Evolutionary conservation across 331 rosid genomes (phyloP), one percentile per base, ranked within the genome.

Genomic region (Phaseolus coccineus): DNA sequence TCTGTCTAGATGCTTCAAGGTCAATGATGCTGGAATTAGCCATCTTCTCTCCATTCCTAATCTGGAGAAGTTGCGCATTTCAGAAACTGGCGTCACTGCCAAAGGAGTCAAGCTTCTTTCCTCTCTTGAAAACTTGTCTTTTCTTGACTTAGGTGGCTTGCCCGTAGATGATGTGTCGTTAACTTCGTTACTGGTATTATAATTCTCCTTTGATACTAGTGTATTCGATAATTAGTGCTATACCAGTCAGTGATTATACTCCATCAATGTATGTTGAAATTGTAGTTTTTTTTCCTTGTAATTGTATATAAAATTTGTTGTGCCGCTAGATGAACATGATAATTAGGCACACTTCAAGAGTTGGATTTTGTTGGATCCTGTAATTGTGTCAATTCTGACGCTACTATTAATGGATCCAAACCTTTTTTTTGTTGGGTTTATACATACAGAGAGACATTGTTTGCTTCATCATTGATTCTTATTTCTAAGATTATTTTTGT

Each of bases 141-240:
- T 88, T 77, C 92, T 95, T 63, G 96, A 92, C 80, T 87, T 93
- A 84, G 99, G 99, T 65, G 99, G 97, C 79, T 88, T 95, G 77
- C 97, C 90, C 9, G 90, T 92, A 8, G 93, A 94, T 77, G 97
- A 95, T 76, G 79, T 14, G 24, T 68, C 92, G 10, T 70, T 95
- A 68, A 80, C 66, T 78, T 87, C 90, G 0, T 86, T 95, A 16
- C 93, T 84, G 94, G 99, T 91, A 62, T 69, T 71, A 0, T 33
- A 40, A 8, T 56, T 25, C 39, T 6, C 22, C 40, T 6, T 33
- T 74, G 3, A 44, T 13, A 35, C 35, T 56, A 10, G 40, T 24
- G 53, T 22, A 30, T 1, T 1, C 15, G 4, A 30, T 2, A 48
- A 70, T 59, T 9, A 53, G 7, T 55, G 0, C 19, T 6, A 30